Base-by-base conservation (phyloP, 2,329 filamentous ascomycete genomes). In the Talaromyces sp. region DNA sequence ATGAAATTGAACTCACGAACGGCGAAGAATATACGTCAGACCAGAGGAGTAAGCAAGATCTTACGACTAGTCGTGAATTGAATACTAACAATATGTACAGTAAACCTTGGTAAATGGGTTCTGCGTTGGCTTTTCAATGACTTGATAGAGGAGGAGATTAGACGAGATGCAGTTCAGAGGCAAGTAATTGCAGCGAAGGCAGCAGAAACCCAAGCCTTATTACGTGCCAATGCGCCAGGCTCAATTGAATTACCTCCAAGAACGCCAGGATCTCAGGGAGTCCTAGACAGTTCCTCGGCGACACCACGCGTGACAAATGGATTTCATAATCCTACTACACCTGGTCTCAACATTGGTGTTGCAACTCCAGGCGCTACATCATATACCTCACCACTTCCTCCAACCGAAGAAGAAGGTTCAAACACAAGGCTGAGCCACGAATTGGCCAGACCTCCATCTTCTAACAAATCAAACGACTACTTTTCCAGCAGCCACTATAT, bases 91-190 rank as follows among this genome's bases (percentile, higher is more conserved):
- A 19, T 45, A 59, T 59, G 34, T 45, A 17, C 69, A 95, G 91
- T 98, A 77, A 98, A 97, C 73, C 87, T 98, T 54, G 95, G 95
- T 8, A 97, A 96, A 82, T 99, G 95, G 95, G 88, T 98, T 54
- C 81, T 99, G 67, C 88, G 95, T 38, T 96, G 97, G 77, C 84
- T 99, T 0, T 99, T 99, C 79, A 88, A 90, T 10, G 90, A 91
- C 64, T 83, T 98, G 49, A 90, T 99, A 63, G 91, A 96, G 67
- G 93, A 97, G 76, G 92, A 98, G 76, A 91, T 97, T 70, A 88
- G 86, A 69, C 87, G 92, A 61, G 95, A 99, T 73, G 88, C 91
- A 72, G 81, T 79, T 0, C 88, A 91, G 74, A 87, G 94, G n/a
- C 82, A 87, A 53, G 85, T 86, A 54, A 80, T 96, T 7, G 86